phyloP scores from a whole-genome alignment of 495 filamentous ascomycete genomes.

The Podospora pseudocomata region DNA sequence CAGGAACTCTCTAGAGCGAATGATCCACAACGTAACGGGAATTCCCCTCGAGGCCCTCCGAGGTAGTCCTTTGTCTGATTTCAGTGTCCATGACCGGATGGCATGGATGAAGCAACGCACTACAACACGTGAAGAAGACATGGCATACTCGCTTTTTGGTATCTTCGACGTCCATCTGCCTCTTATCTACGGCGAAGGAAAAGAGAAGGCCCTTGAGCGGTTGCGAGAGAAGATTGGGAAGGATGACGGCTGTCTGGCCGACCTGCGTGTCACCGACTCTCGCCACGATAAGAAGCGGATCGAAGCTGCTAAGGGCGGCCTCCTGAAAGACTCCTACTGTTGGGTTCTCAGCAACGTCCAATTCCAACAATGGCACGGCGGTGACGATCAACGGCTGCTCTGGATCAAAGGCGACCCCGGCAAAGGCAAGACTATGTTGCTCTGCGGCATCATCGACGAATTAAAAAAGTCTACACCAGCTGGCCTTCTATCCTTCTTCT shows the following conservation, averaged over 20 bases:
- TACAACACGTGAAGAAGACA: constrained; percentile 4
- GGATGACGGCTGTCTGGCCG: background rate
- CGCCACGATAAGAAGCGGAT: constrained; percentile 37
- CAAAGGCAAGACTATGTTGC: constrained; percentile 51
- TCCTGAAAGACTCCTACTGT: constrained; percentile 39
- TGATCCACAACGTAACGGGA: background rate
- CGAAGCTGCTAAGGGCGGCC: constrained; percentile 31
- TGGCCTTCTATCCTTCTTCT: constrained; percentile 35
- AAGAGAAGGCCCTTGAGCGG: constrained; percentile 3
- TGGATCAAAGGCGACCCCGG: constrained; percentile 27
- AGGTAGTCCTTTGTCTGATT: constrained; percentile 1
- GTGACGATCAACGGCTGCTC: constrained; percentile 32
- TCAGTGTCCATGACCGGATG: background rate
- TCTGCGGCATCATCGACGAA: constrained; percentile 43
- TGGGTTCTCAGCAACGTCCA: constrained; percentile 38
- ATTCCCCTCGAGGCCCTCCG: constrained; percentile 8
- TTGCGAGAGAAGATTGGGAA: background rate
- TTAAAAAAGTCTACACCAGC: constrained; percentile 25
- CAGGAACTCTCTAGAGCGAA: constrained; percentile 5
- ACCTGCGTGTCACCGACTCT: background rate
- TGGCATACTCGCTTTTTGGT: constrained; percentile 7
- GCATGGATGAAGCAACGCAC: background rate
- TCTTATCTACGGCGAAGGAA: constrained; percentile 7
- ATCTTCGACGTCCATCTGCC: constrained; percentile 4
- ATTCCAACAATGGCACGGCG: background rate